Evolutionary conservation across 257 asterid species (phyloP).

Genomic region (Solanum etuberosum): DNA sequence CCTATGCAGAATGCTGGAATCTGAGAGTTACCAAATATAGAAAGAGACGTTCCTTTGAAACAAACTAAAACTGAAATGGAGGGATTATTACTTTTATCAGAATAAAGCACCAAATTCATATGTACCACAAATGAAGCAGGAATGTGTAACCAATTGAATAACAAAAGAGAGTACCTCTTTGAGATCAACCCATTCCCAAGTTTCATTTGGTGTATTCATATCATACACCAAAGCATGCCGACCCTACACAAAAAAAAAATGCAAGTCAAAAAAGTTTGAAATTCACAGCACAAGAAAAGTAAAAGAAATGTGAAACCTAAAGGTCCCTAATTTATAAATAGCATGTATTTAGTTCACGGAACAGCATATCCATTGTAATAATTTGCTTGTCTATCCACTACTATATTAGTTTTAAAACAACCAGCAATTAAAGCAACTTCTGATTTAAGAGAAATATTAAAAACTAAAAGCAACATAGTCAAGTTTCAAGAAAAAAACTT

Average conservation of each 20-base stretch:
- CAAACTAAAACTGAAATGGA: neutral
- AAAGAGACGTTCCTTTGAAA: neutral
- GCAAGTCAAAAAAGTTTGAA: neutral
- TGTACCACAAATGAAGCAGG: neutral
- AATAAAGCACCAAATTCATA: neutral
- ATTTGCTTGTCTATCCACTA: neutral
- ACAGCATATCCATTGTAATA: neutral
- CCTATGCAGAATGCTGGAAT: neutral
- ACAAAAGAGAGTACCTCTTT: slow-evolving; percentile 53
- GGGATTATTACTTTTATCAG: neutral
- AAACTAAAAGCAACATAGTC: neutral
- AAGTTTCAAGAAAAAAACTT: neutral
- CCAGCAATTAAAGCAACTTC: neutral
- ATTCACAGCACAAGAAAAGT: neutral
- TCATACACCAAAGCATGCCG: slow-evolving; percentile 88
- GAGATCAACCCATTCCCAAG: slow-evolving; percentile 81
- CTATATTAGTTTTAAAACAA: neutral
- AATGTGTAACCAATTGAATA: neutral
- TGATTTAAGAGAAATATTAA: neutral
- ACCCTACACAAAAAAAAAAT: slow-evolving; percentile 40
- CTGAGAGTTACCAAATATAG: neutral
- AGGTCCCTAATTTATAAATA: neutral
- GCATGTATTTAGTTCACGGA: neutral
- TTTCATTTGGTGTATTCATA: slow-evolving; percentile 54
- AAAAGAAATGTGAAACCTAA: neutral